Conservation (phyloP, 352 stramenopile species). For the Pythium folliculosum region DNA sequence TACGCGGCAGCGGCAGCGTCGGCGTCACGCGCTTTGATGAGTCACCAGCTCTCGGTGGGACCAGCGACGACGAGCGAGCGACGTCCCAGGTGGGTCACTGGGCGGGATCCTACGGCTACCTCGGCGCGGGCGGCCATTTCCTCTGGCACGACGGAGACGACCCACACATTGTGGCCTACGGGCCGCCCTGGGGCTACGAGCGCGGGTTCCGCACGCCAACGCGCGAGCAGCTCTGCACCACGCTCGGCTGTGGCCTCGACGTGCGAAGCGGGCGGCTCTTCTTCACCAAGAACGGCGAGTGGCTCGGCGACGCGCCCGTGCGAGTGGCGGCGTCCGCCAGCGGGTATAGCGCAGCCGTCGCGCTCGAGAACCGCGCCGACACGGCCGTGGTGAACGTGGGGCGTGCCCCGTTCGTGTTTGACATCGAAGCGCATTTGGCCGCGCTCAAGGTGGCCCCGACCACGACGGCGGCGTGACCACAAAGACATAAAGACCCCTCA, state of each 20-base stretch:
- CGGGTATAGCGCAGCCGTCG: slow-evolving; percentile 32
- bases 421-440: slow-evolving; percentile 30
- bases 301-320: slow-evolving; percentile 23
- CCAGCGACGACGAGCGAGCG: slow-evolving; percentile 13
- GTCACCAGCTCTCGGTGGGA: no score
- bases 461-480: background rate
- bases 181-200: slow-evolving; percentile 24
- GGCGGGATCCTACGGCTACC: slow-evolving; percentile 39
- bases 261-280: slow-evolving; percentile 26
- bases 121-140: slow-evolving; percentile 31
- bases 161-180: background rate
- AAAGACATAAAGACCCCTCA: background rate
- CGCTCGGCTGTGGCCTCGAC: slow-evolving; percentile 35
- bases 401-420: slow-evolving; percentile 33
- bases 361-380: slow-evolving; percentile 33
- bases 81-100: slow-evolving; percentile 37
- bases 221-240: background rate
- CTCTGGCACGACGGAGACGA: slow-evolving; percentile 30
- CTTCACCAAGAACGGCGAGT: slow-evolving; percentile 36
- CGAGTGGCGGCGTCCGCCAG: background rate
- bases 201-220: background rate
- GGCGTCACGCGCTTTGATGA: slow-evolving; percentile 18
- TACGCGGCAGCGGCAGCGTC: slow-evolving; percentile 31
- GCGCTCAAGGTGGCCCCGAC: no score
- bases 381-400: slow-evolving; percentile 35